phyloP scores from a whole-genome alignment of 2,329 filamentous ascomycete genomes.

The Metarhizium guizhouense region DNA sequence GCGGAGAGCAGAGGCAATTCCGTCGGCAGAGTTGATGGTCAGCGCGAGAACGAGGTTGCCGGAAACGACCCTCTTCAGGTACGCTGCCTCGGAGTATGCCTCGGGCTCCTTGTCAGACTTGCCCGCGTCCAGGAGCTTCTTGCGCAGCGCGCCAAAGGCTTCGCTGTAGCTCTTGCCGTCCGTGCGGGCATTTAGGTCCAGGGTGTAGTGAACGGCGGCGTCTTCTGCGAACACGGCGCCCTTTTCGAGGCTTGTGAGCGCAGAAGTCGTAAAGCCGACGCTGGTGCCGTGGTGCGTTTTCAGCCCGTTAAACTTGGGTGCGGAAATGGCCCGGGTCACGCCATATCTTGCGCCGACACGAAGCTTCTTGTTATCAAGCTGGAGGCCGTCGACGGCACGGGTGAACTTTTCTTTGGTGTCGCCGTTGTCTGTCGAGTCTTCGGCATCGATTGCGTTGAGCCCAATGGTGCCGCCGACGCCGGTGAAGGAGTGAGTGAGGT shows the following conservation, averaged over 20 bases:
- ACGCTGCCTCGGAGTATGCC: constrained; percentile 38
- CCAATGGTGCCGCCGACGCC: constrained; percentile 53
- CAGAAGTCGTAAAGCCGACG: constrained; percentile 47
- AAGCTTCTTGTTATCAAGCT: constrained; percentile 47
- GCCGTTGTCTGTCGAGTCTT: constrained; percentile 45
- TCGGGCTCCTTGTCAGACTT: constrained; percentile 23
- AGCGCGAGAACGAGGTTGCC: constrained; percentile 47
- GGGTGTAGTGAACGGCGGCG: constrained; percentile 48
- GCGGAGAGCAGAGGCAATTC: constrained; percentile 48
- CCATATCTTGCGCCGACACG: constrained; percentile 43
- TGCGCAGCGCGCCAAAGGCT: constrained; percentile 40
- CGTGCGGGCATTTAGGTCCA: constrained; percentile 28
- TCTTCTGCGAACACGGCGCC: constrained; percentile 46
- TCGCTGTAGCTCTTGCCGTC: constrained; percentile 44
- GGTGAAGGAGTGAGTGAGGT: constrained; percentile 51
- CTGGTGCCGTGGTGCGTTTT: constrained; percentile 46
- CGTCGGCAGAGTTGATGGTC: constrained; percentile 53
- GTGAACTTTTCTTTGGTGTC: constrained; percentile 38
- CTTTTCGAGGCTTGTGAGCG: constrained; percentile 33
- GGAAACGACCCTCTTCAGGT: constrained; percentile 43
- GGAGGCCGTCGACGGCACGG: constrained; percentile 48
- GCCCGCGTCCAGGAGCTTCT: constrained; percentile 44
- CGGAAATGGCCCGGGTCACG: constrained; percentile 49
- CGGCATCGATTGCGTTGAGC: constrained; percentile 53
- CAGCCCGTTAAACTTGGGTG: constrained; percentile 35